Percentiles rank a stretch among this genome's conserved stretches.
Evolutionary conservation across 257 asterid species (phyloP).

Genomic region (Avicennia marina): DNA sequence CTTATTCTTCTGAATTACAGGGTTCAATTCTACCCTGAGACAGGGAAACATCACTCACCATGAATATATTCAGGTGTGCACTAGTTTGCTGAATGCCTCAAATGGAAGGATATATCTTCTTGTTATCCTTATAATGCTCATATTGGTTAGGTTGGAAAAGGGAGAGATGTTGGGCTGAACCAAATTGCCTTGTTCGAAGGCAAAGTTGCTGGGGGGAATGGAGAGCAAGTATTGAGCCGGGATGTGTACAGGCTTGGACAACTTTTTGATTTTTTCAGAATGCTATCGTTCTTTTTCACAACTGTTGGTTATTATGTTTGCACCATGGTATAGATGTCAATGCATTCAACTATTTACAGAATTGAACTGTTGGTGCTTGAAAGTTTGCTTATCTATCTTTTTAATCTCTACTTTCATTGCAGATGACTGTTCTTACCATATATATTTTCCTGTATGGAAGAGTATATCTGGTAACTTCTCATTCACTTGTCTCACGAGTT

Average conservation of each 20-base stretch:
- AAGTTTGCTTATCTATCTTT: conserved; percentile 21
- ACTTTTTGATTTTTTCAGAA: conserved; percentile 91
- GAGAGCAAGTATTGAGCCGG: conserved; percentile 98
- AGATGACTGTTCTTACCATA: conserved; percentile 98
- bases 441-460: conserved; percentile 90
- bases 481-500: not conserved
- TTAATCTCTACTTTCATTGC: conserved; percentile 30
- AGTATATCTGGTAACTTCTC: conserved; percentile 80
- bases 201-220: conserved; percentile 98
- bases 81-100: conserved; percentile 6
- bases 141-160: conserved; percentile 88
- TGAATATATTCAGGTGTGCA: conserved; percentile 72
- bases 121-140: conserved; percentile 15
- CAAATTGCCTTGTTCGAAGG: conserved; percentile 98
- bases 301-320: conserved; percentile 96
- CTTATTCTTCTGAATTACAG: conserved; percentile 32
- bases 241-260: conserved; percentile 97
- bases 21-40: conserved; percentile 94
- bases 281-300: conserved; percentile 91
- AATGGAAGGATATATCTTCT: conserved; percentile 3
- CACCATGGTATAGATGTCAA: conserved; percentile 69
- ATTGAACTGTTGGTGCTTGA: not conserved
- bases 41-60: conserved; percentile 99
- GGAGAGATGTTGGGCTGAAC: conserved; percentile 98
- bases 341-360: conserved; percentile 9